These are phyloP conservation scores for Polyrhizophydium stewartii DNA, from an alignment of 371 early-diverging fungal species.

Conservation along the genomic window DNA sequence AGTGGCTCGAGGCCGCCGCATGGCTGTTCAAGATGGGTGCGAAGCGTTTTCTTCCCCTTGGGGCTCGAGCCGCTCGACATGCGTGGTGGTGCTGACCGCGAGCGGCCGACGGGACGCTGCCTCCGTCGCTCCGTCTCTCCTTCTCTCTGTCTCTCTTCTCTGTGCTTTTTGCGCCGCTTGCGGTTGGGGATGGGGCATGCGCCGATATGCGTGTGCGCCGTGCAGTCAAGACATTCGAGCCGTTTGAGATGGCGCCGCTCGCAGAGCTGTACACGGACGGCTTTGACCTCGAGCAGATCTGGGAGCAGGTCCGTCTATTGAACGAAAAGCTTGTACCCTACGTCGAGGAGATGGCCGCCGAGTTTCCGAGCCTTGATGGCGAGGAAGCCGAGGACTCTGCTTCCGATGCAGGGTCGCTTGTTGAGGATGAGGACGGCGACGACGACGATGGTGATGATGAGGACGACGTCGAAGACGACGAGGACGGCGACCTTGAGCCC, in stretches of 20 bases:
- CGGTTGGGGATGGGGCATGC: too few relatives aligned
- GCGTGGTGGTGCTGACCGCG: too few relatives aligned
- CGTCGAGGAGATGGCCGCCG: slow-evolving; percentile 45
- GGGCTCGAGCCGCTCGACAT: not conserved
- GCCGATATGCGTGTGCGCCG: too few relatives aligned
- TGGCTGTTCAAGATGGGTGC: not conserved
- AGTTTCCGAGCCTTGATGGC: slow-evolving; percentile 19
- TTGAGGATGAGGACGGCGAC: slow-evolving; percentile 33
- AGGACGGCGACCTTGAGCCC: slow-evolving; percentile 25
- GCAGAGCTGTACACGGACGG: slow-evolving; percentile 65
- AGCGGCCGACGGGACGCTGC: too few relatives aligned
- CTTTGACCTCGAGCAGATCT: slow-evolving; percentile 83
- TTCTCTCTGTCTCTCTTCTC: too few relatives aligned
- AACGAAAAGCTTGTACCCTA: slow-evolving; percentile 76
- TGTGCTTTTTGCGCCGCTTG: too few relatives aligned
- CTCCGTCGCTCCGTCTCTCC: too few relatives aligned
- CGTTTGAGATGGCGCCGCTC: slow-evolving; percentile 53
- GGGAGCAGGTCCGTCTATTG: slow-evolving; percentile 86
- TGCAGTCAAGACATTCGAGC: slow-evolving; percentile 49
- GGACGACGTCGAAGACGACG: slow-evolving; percentile 22
- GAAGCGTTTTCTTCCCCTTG: not conserved
- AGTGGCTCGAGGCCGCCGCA: not conserved
- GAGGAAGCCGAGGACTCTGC: slow-evolving; percentile 4
- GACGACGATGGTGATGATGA: slow-evolving; percentile 33
- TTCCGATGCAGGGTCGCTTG: too few relatives aligned